Base-by-base conservation (phyloP, 192 early-diverging fungal species). In the Powellomyces hirtus region DNA sequence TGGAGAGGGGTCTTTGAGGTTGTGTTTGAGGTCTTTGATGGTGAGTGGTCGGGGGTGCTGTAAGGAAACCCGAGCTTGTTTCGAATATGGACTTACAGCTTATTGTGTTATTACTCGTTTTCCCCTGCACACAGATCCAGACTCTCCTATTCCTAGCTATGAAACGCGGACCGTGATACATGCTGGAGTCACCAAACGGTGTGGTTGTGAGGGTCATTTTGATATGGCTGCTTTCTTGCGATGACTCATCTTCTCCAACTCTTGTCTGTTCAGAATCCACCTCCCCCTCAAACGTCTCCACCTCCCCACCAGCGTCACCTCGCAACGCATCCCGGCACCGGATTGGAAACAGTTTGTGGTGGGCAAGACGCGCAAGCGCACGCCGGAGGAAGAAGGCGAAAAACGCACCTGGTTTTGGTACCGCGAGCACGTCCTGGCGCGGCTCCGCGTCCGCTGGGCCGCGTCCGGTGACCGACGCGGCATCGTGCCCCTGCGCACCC, bases 341-440 rank as follows among this genome's bases (percentile, higher is more conserved):
- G 72, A 79, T 10, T 88, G 88, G 73, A 89, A 90, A 42, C 91
- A 93, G 77, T 93, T 89, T 76, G 88, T 93, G 1, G 87, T 91
- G 7, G 83, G 88, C 1, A 78, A 85, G 56, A 81, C 71, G 6
- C 75, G 81, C 7, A 79, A 75, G 46, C 38, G 75, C 1, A 66
- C 84, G 3, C 38, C 71, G n/a, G 81, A 79, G 46, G 84, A 92
- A 60, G 87, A 86, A 30, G 71, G 62, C 14, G 59, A 72, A 27
- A 79, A 83, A n/a, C 51, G 88, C 26, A 66, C 79, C 0, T 66
- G 88, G 62, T 93, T 92, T 60, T 93, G 91, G 91, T 90, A 88
- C 63, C 71, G 86, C 51, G 89, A 93, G 62, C 77, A 79, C 11
- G 52, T 92, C 8, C 60, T 92, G 26, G 79, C 81, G 37, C 66